Base-by-base conservation (phyloP, 306 rosid genomes). In the Quercus gilva region DNA sequence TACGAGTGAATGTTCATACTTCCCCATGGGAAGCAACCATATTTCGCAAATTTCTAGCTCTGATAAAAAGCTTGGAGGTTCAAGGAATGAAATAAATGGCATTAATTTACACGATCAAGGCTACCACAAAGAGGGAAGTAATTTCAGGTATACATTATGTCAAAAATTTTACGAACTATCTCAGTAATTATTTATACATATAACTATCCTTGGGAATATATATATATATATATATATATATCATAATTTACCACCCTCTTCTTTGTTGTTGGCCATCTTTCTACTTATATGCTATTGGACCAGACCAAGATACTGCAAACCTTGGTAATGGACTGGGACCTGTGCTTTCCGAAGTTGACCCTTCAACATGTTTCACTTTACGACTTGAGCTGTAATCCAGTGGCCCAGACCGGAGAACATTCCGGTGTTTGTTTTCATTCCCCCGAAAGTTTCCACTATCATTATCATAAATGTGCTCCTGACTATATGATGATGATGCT, bases 281-380 rank as follows among this genome's bases (percentile, higher is more conserved):
- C 91, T 84, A 92, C 96, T 95, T 95, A 91, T 95, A 95, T 0
- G 91, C 89, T 76, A 95, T 45, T 45, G 99, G 99, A 77, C 99
- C 98, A 64, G 99, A 92, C 83, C 99, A 92, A 43, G 99, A 95
- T 52, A 95, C 98, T 14, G 99, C 98, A 88, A 95, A 95, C 82
- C 97, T 92, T 20, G 98, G 99, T 49, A 95, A 88, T 49, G 98
- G 99, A 73, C 98, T 95, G 28, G 95, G 99, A 45, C 97, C 97
- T 7, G 90, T 84, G 82, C 94, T 88, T 41, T 96, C 96, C 28
- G 99, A 93, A 84, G 86, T 83, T 73, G 97, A 93, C 75, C 98
- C 91, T 79, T 95, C 99, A 45, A 74, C 84, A 45, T 82, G 70
- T 82, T 91, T 91, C 2, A 80, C 77, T 81, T 85, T 90, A 3